A percentile compares a stretch with the other conserved stretches of the same genome.
These are phyloP conservation scores for Ailanthus altissimus DNA, from an alignment of 345 rosid species.

Conservation along the genomic window DNA sequence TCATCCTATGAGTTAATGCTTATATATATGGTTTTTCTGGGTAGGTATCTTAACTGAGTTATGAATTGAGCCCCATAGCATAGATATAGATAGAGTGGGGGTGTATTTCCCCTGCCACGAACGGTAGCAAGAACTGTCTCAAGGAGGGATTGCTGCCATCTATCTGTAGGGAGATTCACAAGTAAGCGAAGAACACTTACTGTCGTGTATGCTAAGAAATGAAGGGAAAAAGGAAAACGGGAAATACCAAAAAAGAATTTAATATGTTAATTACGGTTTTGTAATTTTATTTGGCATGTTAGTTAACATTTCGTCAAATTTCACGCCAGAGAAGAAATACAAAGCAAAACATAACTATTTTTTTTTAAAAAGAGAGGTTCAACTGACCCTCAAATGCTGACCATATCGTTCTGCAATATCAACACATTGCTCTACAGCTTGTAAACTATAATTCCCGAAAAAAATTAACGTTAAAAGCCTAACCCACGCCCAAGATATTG, in stretches of 20 bases:
- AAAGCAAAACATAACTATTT: neutral
- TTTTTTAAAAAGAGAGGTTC: neutral
- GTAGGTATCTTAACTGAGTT: neutral
- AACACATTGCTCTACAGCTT: constrained; percentile 27
- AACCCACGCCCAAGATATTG: constrained; percentile 10
- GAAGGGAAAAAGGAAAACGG: too few species aligned
- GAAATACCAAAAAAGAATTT: too few species aligned
- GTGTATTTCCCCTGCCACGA: too few species aligned
- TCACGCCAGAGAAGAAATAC: neutral
- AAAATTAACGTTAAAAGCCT: neutral
- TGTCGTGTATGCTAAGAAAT: too few species aligned
- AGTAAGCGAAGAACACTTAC: too few species aligned
- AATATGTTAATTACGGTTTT: too few species aligned
- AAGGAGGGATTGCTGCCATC: too few species aligned
- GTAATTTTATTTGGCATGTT: neutral
- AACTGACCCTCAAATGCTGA: constrained; percentile 6
- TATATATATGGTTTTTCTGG: neutral
- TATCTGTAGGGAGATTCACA: too few species aligned
- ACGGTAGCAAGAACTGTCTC: too few species aligned
- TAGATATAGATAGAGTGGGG: too few species aligned
- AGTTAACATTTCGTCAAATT: neutral
- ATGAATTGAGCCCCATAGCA: too few species aligned
- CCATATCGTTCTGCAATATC: constrained; percentile 20
- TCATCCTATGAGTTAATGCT: neutral
- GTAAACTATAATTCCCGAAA: neutral